Conservation (phyloP, 164 flowering plant species). For the Buxus sempervirens region DNA sequence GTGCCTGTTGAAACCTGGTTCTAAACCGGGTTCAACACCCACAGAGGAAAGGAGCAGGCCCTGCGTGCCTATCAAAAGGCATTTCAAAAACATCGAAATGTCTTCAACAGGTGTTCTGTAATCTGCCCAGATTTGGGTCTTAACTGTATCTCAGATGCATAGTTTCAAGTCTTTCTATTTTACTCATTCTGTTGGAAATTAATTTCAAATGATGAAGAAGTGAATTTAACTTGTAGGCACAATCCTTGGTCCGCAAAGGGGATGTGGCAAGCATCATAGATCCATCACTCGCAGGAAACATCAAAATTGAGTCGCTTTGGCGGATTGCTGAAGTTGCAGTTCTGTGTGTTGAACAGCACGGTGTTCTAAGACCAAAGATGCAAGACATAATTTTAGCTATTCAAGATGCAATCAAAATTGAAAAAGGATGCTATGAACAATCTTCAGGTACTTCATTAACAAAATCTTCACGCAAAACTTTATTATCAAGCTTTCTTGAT, state of each 20-base stretch:
- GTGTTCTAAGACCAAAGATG: constrained; percentile 76
- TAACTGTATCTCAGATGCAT: too few relatives aligned
- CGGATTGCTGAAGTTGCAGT: constrained; percentile 83
- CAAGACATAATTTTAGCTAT: constrained; percentile 76
- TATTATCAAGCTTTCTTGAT: constrained; percentile 65
- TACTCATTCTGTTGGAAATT: too few relatives aligned
- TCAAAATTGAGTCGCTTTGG: constrained; percentile 85
- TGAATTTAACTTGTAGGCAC: constrained; percentile 46
- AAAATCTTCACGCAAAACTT: constrained; percentile 50
- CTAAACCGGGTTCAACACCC: too few relatives aligned
- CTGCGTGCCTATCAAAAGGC: too few relatives aligned
- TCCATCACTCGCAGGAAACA: constrained; percentile 46
- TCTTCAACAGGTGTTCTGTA: not conserved
- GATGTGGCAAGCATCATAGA: constrained; percentile 70
- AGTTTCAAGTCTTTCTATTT: too few relatives aligned
- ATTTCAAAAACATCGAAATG: not conserved
- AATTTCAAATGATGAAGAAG: too few relatives aligned
- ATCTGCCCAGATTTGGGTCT: too few relatives aligned
- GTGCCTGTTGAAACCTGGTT: too few relatives aligned
- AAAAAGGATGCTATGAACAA: constrained; percentile 43
- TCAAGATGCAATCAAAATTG: constrained; percentile 84
- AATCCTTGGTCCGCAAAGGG: constrained; percentile 74
- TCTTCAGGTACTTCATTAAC: constrained; percentile 38
- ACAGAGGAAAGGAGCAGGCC: too few relatives aligned
- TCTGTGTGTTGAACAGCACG: constrained; percentile 69